Base-by-base conservation (phyloP, 176 grass and related monocot species). In the Panicum miliaceum region DNA sequence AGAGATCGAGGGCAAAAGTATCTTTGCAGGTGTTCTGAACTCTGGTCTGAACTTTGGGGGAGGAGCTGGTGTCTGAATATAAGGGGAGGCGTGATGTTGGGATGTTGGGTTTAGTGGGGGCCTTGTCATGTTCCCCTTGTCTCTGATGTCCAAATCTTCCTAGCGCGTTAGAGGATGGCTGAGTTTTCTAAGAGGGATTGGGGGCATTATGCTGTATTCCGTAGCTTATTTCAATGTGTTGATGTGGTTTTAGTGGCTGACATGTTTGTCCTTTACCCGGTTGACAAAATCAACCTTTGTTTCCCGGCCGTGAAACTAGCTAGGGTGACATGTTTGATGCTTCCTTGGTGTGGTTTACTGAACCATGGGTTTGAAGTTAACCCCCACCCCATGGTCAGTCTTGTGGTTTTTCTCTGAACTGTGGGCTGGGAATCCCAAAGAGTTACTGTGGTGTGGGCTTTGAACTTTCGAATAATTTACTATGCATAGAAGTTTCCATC, bases 191-290 rank as follows among this genome's bases (percentile, higher is more conserved):
- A 42, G 86, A 37, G 8, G 81, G 62, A 45, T 71, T 64, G 68
- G 9, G 47, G 52, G 84, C 29, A 74, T 73, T 45, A 78, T 64
- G 51, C 54, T 23, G 3, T 36, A 50, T 40, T 60, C 65, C 12
- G 72, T 89, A 63, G 80, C 36, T 74, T 84, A 75, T 70, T 75
- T 80, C 89, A 40, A 90, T 87, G 89, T 80, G 29, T 90, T 90
- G 89, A 90, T 90, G n/a, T 81, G 68, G 76, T 75, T 76, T 32
- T 81, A 86, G 78, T 90, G 78, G 88, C 72, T 56, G 72, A 26
- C 88, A 90, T 90, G 83, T 90, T 77, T 90, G 88, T 82, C 78
- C 20, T 57, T 57, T 86, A 46, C 42, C n/a, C 64, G 12, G 4
- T 14, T 65, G 36, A 90, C 78, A 77, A 82, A 77, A 58, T 10